phyloP scores from a whole-genome alignment of 306 rosid species.

The Pterocarpus macrocarpus region DNA sequence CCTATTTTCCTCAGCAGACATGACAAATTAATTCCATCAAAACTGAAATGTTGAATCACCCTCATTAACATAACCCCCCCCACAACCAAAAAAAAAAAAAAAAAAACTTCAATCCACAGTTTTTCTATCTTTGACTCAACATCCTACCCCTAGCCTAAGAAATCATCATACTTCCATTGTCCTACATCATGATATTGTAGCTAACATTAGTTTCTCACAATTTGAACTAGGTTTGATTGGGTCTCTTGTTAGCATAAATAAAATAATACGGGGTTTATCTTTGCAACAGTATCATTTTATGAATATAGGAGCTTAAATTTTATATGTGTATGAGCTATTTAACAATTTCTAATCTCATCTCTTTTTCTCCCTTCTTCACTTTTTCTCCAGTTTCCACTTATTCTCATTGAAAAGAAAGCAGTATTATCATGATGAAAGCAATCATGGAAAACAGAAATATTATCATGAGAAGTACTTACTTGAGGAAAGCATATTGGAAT shows the following conservation, averaged over 20 bases:
- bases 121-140: conserved; percentile 15
- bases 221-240: neutral
- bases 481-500: conserved; percentile 93
- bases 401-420: conserved; percentile 23
- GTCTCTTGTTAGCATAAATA: too few relatives aligned
- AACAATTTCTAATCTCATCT: neutral
- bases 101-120: neutral
- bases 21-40: neutral
- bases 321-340: neutral
- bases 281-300: too few relatives aligned
- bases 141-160: neutral
- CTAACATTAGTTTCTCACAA: neutral
- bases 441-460: conserved; percentile 44
- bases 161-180: neutral
- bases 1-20: neutral
- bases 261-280: too few relatives aligned
- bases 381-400: conserved; percentile 27
- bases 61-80: too few relatives aligned
- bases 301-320: neutral
- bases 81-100: too few relatives aligned
- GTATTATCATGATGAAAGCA: conserved; percentile 38
- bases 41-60: too few relatives aligned
- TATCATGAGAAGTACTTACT: conserved; percentile 59
- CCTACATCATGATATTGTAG: neutral
- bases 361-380: neutral